Base-by-base conservation (phyloP, 2,329 filamentous ascomycete species). In the Colletotrichum simmondsii region DNA sequence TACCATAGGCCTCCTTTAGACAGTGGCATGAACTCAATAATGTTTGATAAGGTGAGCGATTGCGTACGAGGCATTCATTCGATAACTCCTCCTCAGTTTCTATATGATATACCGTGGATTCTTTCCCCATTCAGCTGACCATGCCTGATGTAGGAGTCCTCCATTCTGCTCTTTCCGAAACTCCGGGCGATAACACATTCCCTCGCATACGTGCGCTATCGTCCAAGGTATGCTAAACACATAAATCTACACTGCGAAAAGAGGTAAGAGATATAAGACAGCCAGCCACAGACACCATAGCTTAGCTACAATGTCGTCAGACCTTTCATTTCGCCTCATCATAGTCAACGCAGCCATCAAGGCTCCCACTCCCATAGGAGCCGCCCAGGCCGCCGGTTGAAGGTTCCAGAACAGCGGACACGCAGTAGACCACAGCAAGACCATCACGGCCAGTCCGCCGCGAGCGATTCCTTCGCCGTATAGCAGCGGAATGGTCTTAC, bases 401-500 rank as follows among this genome's bases (percentile, higher is more conserved):
- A 71, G 59, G 2, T 52, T 56, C 71, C 71, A 73, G 11, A 73
- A 71, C 2, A 32, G 8, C 0, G 66, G 28, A 5, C 66, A 71
- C 0, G 19, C 60, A 8, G 37, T 30, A 1, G 71, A 73, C 71
- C 66, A 73, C 4, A 62, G 4, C 46, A 71, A 4, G 1, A 78
- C 76, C 54, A 75, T 75, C 24, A 49, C 65, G 0, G 75, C 74
- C 19, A 78, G 54, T 1, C 74, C 75, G 4, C 57, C 46, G 3
- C 77, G 72, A 0, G 77, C 72, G 4, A 56, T 35, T 0, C 11
- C 28, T 54, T 81, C 77, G 1, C 79, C 78, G 24, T 78, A 78
- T 0, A 78, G 22, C 26, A 81, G 61, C 7, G 79, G 79, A 12
- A 79, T 74, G 0, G 79, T 80, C 42, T 69, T 72, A 0, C 80